Conservation (phyloP, 2,329 filamentous ascomycete genomes). For the Incumbomyces lentus region DNA sequence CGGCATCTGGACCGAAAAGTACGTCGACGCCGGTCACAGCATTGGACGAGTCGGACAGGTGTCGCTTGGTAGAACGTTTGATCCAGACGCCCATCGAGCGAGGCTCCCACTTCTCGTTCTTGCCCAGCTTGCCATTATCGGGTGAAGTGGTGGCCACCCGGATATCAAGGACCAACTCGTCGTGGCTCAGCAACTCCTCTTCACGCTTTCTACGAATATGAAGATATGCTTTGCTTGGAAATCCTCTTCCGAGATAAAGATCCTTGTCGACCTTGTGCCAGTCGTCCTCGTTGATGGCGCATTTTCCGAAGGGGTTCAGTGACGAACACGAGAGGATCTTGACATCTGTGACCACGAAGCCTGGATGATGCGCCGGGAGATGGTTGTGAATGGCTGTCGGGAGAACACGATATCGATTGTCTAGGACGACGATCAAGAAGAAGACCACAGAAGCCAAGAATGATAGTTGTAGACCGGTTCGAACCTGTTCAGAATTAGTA, state of each 20-base stretch:
- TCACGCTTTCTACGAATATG: slow-evolving; percentile 77
- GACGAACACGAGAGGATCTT: slow-evolving; percentile 66
- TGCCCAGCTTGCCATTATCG: slow-evolving; percentile 44
- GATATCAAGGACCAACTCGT: slow-evolving; percentile 72
- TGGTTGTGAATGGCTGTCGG: slow-evolving; percentile 78
- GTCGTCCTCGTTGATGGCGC: slow-evolving; percentile 57
- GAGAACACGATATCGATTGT: slow-evolving; percentile 78
- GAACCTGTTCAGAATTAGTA: slow-evolving; percentile 31
- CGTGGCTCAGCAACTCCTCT: slow-evolving; percentile 63
- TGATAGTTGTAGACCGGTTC: slow-evolving; percentile 65
- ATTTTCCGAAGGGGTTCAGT: slow-evolving; percentile 64
- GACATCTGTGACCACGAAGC: slow-evolving; percentile 76
- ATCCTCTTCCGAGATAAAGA: slow-evolving; percentile 64
- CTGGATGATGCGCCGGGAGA: slow-evolving; percentile 74
- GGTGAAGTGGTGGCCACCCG: slow-evolving; percentile 65
- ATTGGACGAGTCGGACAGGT: slow-evolving; percentile 62
- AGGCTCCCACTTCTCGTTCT: slow-evolving; percentile 63
- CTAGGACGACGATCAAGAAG: slow-evolving; percentile 67
- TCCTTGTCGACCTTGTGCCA: slow-evolving; percentile 90
- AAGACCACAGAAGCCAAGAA: slow-evolving; percentile 56
- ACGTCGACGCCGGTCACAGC: slow-evolving; percentile 76
- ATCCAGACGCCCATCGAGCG: slow-evolving; percentile 73
- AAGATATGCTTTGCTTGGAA: slow-evolving; percentile 67
- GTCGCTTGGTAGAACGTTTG: slow-evolving; percentile 59
- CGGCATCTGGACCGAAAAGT: slow-evolving; percentile 80